These are phyloP conservation scores for Kappamyces sp. DNA, from an alignment of 192 early-diverging fungal species.

Conservation along the genomic window DNA sequence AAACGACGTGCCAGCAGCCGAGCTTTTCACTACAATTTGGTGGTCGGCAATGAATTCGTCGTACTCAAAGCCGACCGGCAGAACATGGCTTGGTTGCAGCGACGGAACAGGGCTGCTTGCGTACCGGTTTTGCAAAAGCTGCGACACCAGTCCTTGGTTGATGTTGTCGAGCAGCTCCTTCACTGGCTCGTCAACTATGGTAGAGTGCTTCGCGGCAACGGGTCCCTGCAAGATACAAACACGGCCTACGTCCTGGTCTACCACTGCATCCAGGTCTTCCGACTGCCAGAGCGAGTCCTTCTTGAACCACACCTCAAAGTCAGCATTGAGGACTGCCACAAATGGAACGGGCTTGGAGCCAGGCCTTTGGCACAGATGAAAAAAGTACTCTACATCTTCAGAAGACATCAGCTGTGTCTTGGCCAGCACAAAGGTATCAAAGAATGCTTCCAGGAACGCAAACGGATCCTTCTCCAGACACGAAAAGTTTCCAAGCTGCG, in stretches of 20 bases:
- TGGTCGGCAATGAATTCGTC: slow-evolving; percentile 32
- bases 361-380: slow-evolving; percentile 65
- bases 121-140: neutral
- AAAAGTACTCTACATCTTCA: slow-evolving; percentile 79
- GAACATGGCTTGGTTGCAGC: slow-evolving; percentile 26
- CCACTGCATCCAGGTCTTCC: slow-evolving; percentile 76
- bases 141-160: slow-evolving; percentile 60
- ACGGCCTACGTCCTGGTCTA: slow-evolving; percentile 77
- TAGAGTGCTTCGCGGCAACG: slow-evolving; percentile 69
- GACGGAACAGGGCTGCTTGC: slow-evolving; percentile 28
- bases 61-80: slow-evolving; percentile 3
- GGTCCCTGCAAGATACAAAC: slow-evolving; percentile 86
- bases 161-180: slow-evolving; percentile 82
- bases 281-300: slow-evolving; percentile 89
- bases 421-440: slow-evolving; percentile 63
- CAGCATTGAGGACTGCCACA: slow-evolving; percentile 77
- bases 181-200: slow-evolving; percentile 73
- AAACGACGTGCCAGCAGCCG: neutral
- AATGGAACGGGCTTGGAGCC: slow-evolving; percentile 86
- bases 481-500: slow-evolving; percentile 57
- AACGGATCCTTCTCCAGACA: slow-evolving; percentile 55
- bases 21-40: slow-evolving; percentile 4
- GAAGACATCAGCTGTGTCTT: slow-evolving; percentile 68
- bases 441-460: slow-evolving; percentile 61
- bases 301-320: slow-evolving; percentile 84